Evolutionary conservation across 306 rosid genomes (phyloP).

Genomic region (Oxytropis ochrocephala): DNA sequence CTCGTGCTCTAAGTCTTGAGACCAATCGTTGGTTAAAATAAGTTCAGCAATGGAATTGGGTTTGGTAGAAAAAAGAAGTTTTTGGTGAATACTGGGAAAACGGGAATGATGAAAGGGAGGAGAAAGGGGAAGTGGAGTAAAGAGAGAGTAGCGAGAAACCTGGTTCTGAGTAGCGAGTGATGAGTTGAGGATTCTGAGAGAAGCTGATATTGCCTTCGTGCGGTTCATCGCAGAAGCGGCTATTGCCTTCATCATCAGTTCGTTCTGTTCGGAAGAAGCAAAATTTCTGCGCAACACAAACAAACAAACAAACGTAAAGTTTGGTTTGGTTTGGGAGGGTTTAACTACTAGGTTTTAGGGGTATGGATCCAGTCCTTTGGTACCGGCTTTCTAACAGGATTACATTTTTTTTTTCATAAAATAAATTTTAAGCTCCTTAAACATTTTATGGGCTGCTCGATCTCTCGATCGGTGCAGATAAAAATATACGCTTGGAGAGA

Average conservation of each 20-base stretch:
- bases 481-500: too few species aligned
- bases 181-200: constrained; percentile 41
- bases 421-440: too few species aligned
- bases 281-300: background rate
- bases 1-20: constrained; percentile 51
- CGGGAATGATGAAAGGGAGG: constrained; percentile 10
- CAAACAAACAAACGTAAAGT: background rate
- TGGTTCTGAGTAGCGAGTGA: constrained; percentile 35
- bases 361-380: background rate
- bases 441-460: too few species aligned
- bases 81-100: constrained; percentile 25
- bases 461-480: too few species aligned
- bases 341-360: background rate
- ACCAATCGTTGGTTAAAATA: constrained; percentile 54
- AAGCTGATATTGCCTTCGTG: constrained; percentile 33
- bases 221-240: constrained; percentile 39
- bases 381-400: background rate
- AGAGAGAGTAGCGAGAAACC: constrained; percentile 40
- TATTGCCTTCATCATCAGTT: too few species aligned
- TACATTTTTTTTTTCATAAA: background rate
- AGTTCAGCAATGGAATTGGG: constrained; percentile 49
- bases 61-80: constrained; percentile 46
- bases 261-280: background rate
- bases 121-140: constrained; percentile 19
- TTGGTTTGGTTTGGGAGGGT: constrained; percentile 14